phyloP scores from a whole-genome alignment of 306 rosid genomes.

The Glycine tomentella region DNA sequence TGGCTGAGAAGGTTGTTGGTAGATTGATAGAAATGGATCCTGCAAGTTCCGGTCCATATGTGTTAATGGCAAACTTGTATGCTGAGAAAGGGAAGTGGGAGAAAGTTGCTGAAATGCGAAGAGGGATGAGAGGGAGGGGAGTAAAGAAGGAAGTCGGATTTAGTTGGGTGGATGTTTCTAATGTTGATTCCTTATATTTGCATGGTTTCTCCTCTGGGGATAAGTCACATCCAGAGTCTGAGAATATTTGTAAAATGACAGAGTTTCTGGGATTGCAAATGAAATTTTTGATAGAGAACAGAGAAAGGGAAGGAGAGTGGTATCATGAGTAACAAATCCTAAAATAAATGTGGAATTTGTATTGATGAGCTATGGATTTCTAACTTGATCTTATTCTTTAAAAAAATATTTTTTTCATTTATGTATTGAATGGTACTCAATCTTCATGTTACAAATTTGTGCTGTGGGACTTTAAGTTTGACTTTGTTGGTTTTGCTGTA shows the following conservation, averaged over 20 bases:
- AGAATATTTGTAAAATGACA: conserved; percentile 69
- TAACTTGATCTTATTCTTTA: conserved; percentile 3
- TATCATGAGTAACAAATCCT: conserved; percentile 21
- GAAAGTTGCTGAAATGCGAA: conserved; percentile 76
- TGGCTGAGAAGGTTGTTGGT: conserved; percentile 68
- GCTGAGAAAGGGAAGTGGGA: conserved; percentile 91
- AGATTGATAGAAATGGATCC: conserved; percentile 73
- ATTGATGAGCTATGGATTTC: conserved; percentile 13
- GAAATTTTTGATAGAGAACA: conserved; percentile 56
- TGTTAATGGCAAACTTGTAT: conserved; percentile 76
- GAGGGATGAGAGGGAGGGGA: conserved; percentile 73
- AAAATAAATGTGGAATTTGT: background rate
- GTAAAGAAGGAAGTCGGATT: conserved; percentile 82
- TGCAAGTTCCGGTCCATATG: conserved; percentile 71
- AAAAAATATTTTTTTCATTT: background rate
- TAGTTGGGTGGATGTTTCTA: conserved; percentile 80
- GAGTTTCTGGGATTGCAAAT: conserved; percentile 70
- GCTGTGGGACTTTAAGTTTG: background rate
- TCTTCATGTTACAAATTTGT: background rate
- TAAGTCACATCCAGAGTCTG: conserved; percentile 66
- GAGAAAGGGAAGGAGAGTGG: conserved; percentile 33
- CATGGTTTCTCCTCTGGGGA: conserved; percentile 88
- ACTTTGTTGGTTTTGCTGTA: background rate
- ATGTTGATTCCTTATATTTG: conserved; percentile 61
- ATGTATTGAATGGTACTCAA: background rate